A percentile compares a stretch with the other conserved stretches of the same genome.
Evolutionary conservation across 176 grass and related monocot species (phyloP).

Genomic region (Carex cristatella): DNA sequence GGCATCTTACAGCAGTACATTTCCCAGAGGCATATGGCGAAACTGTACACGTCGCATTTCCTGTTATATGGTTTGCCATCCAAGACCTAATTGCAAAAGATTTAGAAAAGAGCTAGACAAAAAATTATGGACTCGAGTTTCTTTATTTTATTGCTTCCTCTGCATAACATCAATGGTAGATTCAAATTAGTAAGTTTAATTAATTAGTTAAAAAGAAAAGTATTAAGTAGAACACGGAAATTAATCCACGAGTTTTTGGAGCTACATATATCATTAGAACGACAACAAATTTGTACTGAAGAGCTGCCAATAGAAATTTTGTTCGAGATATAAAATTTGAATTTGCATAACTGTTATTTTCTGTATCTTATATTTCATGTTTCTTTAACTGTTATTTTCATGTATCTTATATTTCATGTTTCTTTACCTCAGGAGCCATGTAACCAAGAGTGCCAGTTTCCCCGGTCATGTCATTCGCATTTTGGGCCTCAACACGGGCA

Average conservation of each 20-base stretch:
- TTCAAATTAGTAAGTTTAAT: background rate
- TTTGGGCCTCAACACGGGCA: constrained; percentile 70
- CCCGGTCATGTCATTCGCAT: constrained; percentile 57
- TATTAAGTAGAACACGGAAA: background rate
- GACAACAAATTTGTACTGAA: background rate
- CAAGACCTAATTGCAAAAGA: constrained; percentile 32
- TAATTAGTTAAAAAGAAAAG: background rate
- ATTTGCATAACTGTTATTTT: background rate
- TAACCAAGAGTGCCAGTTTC: constrained; percentile 80
- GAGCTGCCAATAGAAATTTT: background rate
- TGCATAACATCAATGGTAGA: background rate
- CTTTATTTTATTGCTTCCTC: background rate
- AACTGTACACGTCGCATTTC: constrained; percentile 94
- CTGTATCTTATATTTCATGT: background rate
- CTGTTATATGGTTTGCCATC: constrained; percentile 68
- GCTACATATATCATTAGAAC: background rate
- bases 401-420: background rate
- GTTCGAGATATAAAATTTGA: background rate
- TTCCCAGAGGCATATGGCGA: constrained; percentile 78
- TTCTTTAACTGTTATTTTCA: background rate
- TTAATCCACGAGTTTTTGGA: background rate
- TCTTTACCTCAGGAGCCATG: constrained; percentile 72
- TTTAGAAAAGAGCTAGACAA: background rate
- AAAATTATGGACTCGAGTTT: background rate
- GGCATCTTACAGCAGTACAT: constrained; percentile 91